phyloP scores from a whole-genome alignment of 2,329 filamentous ascomycete species.

The Drechslera avenae region DNA sequence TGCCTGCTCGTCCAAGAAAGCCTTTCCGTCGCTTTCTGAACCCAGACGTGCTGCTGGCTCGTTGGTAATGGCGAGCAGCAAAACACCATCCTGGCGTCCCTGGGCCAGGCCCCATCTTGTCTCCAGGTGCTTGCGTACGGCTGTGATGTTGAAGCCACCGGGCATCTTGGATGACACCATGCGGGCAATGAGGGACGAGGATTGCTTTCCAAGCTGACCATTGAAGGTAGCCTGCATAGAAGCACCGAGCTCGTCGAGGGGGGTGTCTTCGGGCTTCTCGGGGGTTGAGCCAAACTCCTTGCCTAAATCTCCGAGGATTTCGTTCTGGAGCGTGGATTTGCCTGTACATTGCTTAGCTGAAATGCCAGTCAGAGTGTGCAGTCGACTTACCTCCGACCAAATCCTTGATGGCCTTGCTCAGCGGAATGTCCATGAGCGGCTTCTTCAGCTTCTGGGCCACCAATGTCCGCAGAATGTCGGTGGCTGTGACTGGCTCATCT shows the following conservation, averaged over 20 bases:
- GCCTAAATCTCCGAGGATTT: constrained; percentile 95
- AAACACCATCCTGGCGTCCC: constrained; percentile 87
- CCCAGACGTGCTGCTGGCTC: constrained; percentile 88
- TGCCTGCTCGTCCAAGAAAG: constrained; percentile 83
- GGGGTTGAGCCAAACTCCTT: constrained; percentile 98
- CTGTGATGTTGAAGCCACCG: constrained; percentile 97
- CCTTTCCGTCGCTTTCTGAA: constrained; percentile 88
- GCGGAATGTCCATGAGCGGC: constrained; percentile 80
- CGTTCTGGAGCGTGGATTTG: constrained; percentile 98
- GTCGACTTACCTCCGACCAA: constrained; percentile 83
- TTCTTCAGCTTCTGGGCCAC: constrained; percentile 99
- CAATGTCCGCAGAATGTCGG: constrained; percentile 86
- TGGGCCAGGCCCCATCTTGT: constrained; percentile 86
- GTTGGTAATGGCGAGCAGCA: constrained; percentile 88
- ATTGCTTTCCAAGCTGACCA: constrained; percentile 96
- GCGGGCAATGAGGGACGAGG: constrained; percentile 87
- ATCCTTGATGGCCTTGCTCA: constrained; percentile 98
- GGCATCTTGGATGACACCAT: constrained; percentile 99
- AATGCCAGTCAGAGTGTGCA: constrained; percentile 10
- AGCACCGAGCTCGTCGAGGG: constrained; percentile 91
- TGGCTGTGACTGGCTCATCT: constrained; percentile 83
- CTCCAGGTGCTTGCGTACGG: constrained; percentile 93
- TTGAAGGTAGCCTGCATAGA: constrained; percentile 99
- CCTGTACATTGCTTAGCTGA: constrained; percentile 58
- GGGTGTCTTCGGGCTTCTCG: constrained; percentile 97